phyloP scores from a whole-genome alignment of 139 green algal species.

The Trebouxia sp. region DNA sequence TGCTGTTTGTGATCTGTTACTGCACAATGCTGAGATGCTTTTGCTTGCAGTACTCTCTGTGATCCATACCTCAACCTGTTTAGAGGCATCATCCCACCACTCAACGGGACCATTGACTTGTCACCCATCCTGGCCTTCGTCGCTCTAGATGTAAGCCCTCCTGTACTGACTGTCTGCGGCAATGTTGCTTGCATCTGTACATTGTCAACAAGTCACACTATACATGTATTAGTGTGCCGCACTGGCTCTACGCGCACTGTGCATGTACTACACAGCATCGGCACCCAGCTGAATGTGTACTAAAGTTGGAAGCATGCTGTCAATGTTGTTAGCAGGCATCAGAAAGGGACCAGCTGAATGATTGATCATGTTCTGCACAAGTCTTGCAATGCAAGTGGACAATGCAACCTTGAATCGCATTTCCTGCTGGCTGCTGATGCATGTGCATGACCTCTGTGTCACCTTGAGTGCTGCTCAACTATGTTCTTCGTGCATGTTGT shows the following conservation, averaged over 20 bases:
- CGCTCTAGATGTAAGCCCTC: slow-evolving; percentile 75
- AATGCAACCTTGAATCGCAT: too few species aligned
- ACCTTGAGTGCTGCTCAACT: too few species aligned
- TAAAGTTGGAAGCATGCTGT: too few species aligned
- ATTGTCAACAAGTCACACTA: neutral
- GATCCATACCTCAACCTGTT: slow-evolving; percentile 99
- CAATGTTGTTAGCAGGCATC: too few species aligned
- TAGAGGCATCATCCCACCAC: slow-evolving; percentile 92
- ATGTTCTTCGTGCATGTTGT: neutral
- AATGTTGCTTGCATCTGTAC: too few species aligned
- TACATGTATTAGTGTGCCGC: neutral
- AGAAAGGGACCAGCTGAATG: too few species aligned
- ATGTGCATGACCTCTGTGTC: too few species aligned
- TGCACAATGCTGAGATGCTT: neutral
- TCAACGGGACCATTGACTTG: slow-evolving; percentile 93
- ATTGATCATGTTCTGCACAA: too few species aligned
- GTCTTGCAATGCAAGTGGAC: too few species aligned
- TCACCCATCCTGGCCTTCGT: slow-evolving; percentile 98
- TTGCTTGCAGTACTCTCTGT: slow-evolving; percentile 70
- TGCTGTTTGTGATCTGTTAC: neutral
- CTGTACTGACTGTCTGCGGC: neutral
- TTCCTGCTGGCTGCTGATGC: too few species aligned
- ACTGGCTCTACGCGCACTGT: neutral
- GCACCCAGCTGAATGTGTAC: too few species aligned
- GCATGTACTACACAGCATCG: too few species aligned